These are phyloP conservation scores for Noccaea bulbosa DNA, from an alignment of 345 rosid genomes.

Conservation along the genomic window DNA sequence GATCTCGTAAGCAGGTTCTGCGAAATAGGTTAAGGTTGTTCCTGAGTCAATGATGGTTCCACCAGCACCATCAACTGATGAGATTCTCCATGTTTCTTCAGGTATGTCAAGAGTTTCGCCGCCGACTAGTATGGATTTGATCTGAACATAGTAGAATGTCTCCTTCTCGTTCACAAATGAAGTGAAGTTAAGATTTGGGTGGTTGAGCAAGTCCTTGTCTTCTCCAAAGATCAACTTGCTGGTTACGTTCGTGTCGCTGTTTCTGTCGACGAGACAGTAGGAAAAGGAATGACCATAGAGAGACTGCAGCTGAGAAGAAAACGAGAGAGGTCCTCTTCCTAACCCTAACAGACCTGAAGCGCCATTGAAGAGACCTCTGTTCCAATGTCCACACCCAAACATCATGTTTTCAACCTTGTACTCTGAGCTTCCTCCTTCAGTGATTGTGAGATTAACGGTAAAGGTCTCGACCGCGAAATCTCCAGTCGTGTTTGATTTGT, in stretches of 20 bases:
- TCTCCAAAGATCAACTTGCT: conserved; percentile 86
- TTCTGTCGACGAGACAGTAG: conserved; percentile 75
- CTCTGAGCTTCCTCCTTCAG: conserved; percentile 48
- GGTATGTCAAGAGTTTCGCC: conserved; percentile 69
- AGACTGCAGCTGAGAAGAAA: conserved; percentile 81
- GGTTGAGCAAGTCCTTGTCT: conserved; percentile 57
- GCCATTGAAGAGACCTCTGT: conserved; percentile 73
- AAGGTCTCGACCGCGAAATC: conserved; percentile 81
- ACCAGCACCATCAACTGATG: conserved; percentile 67
- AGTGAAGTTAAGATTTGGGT: conserved; percentile 70
- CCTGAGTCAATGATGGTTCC: conserved; percentile 91
- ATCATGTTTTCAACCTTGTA: conserved; percentile 63
- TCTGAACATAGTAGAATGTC: conserved; percentile 72
- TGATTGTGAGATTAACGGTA: conserved; percentile 60
- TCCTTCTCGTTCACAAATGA: conserved; percentile 51
- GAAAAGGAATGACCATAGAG: conserved; percentile 80
- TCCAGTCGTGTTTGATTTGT: conserved; percentile 82
- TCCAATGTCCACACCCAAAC: conserved; percentile 95
- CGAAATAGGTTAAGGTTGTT: conserved; percentile 64
- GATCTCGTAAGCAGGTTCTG: conserved; percentile 65
- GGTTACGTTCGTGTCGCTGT: conserved; percentile 59
- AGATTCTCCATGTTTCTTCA: conserved; percentile 67
- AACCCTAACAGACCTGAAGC: conserved; percentile 86
- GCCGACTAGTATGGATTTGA: conserved; percentile 64
- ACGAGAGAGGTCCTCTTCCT: conserved; percentile 88